Conservation (phyloP, 441 rosid genomes). For the Populus hybrid region DNA sequence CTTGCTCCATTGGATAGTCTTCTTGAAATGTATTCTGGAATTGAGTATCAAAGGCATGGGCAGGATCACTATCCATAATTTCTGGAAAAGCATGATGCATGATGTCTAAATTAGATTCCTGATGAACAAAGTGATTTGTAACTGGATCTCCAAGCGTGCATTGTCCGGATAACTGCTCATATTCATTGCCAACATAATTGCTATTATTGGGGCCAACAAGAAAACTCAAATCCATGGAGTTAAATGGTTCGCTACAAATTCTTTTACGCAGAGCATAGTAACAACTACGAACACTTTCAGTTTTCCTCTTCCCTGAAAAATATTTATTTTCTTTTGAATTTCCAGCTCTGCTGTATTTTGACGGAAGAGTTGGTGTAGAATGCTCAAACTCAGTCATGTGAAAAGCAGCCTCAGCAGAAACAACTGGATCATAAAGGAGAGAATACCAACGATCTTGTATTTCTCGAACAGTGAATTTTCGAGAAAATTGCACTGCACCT, state of each 20-base stretch:
- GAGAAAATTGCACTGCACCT: constrained; percentile 80
- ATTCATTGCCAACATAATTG: constrained; percentile 44
- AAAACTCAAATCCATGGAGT: constrained; percentile 48
- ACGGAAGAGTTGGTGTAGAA: constrained; percentile 37
- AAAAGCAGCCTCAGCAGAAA: constrained; percentile 68
- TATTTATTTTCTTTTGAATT: constrained; percentile 51
- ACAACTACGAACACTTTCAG: constrained; percentile 52
- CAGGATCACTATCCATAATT: constrained; percentile 20
- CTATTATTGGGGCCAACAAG: constrained; percentile 48
- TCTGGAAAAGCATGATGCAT: constrained; percentile 47
- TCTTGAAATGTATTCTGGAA: too few species aligned
- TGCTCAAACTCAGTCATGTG: constrained; percentile 70
- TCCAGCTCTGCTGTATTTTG: constrained; percentile 52
- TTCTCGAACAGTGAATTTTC: constrained; percentile 59
- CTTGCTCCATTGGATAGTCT: too few species aligned
- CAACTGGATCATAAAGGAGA: constrained; percentile 74
- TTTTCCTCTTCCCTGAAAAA: constrained; percentile 57
- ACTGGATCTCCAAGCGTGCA: constrained; percentile 39
- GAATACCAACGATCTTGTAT: constrained; percentile 79
- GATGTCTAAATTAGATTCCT: constrained; percentile 57
- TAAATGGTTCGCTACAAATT: constrained; percentile 61
- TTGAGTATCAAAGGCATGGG: constrained; percentile 31
- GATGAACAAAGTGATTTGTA: constrained; percentile 49
- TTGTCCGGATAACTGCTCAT: constrained; percentile 32
- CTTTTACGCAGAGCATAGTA: constrained; percentile 72